These are phyloP conservation scores for Jacaranda mimosifolia DNA, from an alignment of 257 asterid genomes.

Conservation along the genomic window DNA sequence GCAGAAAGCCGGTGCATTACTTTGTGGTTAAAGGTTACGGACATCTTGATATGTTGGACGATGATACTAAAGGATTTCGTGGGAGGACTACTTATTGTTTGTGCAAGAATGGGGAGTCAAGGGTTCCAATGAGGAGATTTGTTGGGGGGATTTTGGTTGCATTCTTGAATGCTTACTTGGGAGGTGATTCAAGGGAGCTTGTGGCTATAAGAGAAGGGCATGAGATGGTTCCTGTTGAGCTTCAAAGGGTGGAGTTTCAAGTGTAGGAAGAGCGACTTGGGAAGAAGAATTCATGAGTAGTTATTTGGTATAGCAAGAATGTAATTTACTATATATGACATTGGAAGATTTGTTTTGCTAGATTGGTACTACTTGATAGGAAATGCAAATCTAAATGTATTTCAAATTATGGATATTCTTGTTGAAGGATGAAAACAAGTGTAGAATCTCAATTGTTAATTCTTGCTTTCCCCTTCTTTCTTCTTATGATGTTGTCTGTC, in stretches of 20 bases:
- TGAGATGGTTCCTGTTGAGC: conserved; percentile 58
- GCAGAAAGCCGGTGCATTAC: conserved; percentile 60
- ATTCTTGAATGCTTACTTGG: conserved; percentile 73
- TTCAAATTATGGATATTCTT: no score
- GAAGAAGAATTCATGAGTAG: neutral
- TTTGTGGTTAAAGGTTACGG: conserved; percentile 88
- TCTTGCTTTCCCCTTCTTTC: no score
- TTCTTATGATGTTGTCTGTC: no score
- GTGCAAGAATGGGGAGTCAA: conserved; percentile 79
- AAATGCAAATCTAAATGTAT: no score
- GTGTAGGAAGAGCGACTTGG: conserved; percentile 23
- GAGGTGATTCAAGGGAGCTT: conserved; percentile 55
- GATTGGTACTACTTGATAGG: no score
- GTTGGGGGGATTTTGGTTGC: conserved; percentile 80
- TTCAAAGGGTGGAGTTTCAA: conserved; percentile 62
- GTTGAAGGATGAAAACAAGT: no score
- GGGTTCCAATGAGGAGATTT: conserved; percentile 88
- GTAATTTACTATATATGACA: no score
- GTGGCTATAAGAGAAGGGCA: conserved; percentile 58
- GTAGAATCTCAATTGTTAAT: no score
- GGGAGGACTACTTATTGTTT: conserved; percentile 66
- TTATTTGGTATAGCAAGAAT: neutral
- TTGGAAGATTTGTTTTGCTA: no score
- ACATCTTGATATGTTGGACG: conserved; percentile 86
- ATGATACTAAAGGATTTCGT: conserved; percentile 78